phyloP scores from a whole-genome alignment of 75 land plant species.

The Isoetes taiwanensis region DNA sequence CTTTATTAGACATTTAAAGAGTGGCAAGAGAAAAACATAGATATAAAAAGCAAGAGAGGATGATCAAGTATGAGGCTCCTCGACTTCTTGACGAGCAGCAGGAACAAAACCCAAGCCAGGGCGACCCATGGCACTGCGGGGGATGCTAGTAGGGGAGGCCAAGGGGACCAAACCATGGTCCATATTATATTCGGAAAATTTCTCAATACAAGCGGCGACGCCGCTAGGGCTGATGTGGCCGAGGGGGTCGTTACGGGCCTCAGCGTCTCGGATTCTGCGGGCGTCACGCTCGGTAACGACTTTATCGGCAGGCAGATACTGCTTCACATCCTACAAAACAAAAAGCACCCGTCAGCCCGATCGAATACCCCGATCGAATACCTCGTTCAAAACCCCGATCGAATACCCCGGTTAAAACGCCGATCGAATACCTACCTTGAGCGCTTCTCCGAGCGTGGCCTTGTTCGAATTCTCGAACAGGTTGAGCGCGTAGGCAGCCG shows the following conservation, averaged over 20 bases:
- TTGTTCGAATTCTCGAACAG: neutral
- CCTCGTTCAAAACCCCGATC: too few species aligned
- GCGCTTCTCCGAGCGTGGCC: neutral
- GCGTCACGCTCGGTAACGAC: neutral
- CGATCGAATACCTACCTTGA: neutral
- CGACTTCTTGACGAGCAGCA: too few species aligned
- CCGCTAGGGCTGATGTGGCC: neutral
- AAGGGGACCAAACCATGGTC: neutral
- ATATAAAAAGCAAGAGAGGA: too few species aligned
- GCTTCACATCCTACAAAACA: constrained; percentile 4
- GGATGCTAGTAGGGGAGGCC: neutral
- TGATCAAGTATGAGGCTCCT: too few species aligned
- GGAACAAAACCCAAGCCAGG: too few species aligned
- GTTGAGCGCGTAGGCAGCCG: neutral
- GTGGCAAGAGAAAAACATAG: too few species aligned
- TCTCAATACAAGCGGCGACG: neutral
- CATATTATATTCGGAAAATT: neutral
- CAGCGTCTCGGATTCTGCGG: neutral
- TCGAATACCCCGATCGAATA: too few species aligned
- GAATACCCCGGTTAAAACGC: neutral
- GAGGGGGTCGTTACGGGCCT: neutral
- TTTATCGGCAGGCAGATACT: neutral
- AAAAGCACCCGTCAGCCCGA: too few species aligned
- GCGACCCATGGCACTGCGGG: too few species aligned
- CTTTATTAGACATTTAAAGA: too few species aligned